Conservation (phyloP, 2,329 filamentous ascomycete genomes). For the Alternaria sp. region DNA sequence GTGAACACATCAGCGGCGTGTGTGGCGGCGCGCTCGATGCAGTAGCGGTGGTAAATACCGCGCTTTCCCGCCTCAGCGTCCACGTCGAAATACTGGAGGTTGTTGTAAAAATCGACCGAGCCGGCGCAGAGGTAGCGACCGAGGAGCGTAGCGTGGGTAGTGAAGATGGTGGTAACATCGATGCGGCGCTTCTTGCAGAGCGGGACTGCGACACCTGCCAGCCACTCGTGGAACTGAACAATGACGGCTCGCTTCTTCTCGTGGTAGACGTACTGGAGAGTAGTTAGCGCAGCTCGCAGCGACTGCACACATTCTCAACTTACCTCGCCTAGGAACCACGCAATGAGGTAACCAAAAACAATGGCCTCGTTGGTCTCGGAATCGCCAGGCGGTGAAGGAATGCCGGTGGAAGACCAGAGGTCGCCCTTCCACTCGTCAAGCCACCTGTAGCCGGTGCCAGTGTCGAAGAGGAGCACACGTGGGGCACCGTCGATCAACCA, state of each 20-base stretch:
- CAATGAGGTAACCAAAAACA: constrained; percentile 95
- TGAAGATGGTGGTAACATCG: constrained; percentile 97
- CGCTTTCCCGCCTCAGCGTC: constrained; percentile 96
- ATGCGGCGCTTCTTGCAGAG: constrained; percentile 93
- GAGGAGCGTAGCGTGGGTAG: constrained; percentile 93
- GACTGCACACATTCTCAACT: constrained; percentile 8
- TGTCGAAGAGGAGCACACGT: constrained; percentile 91
- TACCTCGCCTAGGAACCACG: constrained; percentile 98
- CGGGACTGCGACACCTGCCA: constrained; percentile 90
- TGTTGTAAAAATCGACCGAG: constrained; percentile 99
- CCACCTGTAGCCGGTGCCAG: constrained; percentile 87
- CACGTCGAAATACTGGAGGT: constrained; percentile 94
- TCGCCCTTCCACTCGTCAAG: constrained; percentile 97
- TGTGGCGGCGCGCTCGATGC: constrained; percentile 91
- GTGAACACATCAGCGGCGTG: constrained; percentile 97
- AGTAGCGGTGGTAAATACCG: constrained; percentile 98
- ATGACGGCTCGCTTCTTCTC: constrained; percentile 92
- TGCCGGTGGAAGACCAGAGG: constrained; percentile 89
- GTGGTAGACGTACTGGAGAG: constrained; percentile 81
- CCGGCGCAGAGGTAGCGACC: constrained; percentile 96
- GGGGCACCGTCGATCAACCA: constrained; percentile 98
- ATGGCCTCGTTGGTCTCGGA: constrained; percentile 97
- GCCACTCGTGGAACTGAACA: constrained; percentile 98
- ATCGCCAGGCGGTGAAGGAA: constrained; percentile 90
- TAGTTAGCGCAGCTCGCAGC: constrained; percentile 19